Evolutionary conservation across 345 rosid species (phyloP), one percentile per base, ranked within the genome.

Genomic region (Adansonia digitata): DNA sequence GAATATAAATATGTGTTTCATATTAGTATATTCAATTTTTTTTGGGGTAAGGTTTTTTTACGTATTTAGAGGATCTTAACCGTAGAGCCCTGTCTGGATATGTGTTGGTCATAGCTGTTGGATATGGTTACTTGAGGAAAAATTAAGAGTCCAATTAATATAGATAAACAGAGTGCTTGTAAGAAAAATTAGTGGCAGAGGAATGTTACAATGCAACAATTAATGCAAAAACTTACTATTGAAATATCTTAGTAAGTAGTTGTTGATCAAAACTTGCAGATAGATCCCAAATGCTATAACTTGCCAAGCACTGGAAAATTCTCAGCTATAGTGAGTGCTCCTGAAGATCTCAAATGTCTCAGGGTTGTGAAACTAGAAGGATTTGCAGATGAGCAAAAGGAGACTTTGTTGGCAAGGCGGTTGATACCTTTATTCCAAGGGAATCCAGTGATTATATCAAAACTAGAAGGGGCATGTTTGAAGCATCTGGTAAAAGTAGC

Each of bases 231-330:
- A 5, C 6, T 52, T 52, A 7, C 57, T n/a, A 1, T 52, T 52
- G 12, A 52, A 37, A 37, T 42, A 10, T 42, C 45, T 45, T 45
- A 3, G 3, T 45, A 13, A 45, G 39, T 37, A 37, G 39, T 37
- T 37, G 26, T n/a, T 24, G 31, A 56, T 40, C 20, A 42, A 22
- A 42, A 66, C 26, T 68, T 68, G 72, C 72, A 68, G 72, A 29
- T 68, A 46, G 72, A 68, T 68, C 72, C 72, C 17, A 18, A 46
- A 45, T 45, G 72, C 72, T 68, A 68, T 17, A 7, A 27, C 56
- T 15, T 27, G 39, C 2, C 7, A 1, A 48, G 72, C 56, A 48
- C 26, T 9, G 13, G 29, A 29, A 17, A 17, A 20, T 29, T 46
- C 15, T 3, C 56, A 27, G 6, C 52, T 43, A 7, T 26, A 67